Base-by-base conservation (phyloP, 1,284 basidiomycete genomes). In the Fomitopsis pinicola region DNA sequence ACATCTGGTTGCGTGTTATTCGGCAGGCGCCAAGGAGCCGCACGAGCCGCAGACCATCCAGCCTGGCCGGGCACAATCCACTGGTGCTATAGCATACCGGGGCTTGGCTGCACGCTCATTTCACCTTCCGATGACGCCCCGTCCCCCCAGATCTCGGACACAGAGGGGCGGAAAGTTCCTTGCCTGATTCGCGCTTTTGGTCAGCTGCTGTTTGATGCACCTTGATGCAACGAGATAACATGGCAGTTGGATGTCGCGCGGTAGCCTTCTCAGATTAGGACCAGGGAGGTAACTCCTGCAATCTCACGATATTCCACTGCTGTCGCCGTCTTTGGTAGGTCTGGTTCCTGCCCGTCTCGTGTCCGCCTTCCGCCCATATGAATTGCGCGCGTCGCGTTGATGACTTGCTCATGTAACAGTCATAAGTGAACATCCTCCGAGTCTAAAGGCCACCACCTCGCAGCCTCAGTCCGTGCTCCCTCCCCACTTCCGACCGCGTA, bases 331-430 rank as follows among this genome's bases (percentile, higher is more conserved):
- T 66, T 59, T 68, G 69, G 69, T 63, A 68, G 67, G 61, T 58
- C 61, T 67, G 70, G 70, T 67, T 70, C 70, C 59, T 46, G 60
- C 56, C 62, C 64, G 63, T 66, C 70, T 68, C 69, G 66, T 71
- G 68, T 71, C 63, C 61, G 64, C 59, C 63, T 63, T 66, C 57
- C 64, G 40, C 57, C 54, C 58, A 67, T 67, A 65, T 67, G 63
- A 66, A 67, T 64, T 68, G 61, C 62, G 71, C 62, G 71, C 63
- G 61, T 68, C 66, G 66, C 65, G 58, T 62, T 69, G 67, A 63
- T 68, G 63, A 63, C 60, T 63, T 62, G 62, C 65, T 65, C 68
- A 63, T 69, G 61, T 63, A 66, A 60, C 69, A 68, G 65, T 62
- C 65, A 70, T 72, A 70, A 56, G 57, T 62, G 50, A 44, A 59